A percentile compares a stretch with the other conserved stretches of the same genome.
Evolutionary conservation across 129 eudicot genomes (phyloP).

Genomic region (Pulicaria dysenterica): DNA sequence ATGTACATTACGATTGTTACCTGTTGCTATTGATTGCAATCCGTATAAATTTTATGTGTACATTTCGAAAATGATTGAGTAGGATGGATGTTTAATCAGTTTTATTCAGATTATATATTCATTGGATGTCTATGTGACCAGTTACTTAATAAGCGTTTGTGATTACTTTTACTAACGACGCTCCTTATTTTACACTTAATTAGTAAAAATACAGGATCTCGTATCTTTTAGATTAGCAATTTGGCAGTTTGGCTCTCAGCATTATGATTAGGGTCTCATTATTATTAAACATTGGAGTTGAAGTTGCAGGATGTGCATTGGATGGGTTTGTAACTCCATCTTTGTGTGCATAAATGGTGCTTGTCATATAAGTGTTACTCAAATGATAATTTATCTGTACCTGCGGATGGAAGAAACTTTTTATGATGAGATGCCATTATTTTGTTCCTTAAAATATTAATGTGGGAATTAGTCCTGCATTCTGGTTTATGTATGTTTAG

Average conservation of each 20-base stretch:
- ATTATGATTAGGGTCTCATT: conserved; percentile 20
- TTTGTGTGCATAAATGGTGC: neutral
- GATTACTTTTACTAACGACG: neutral
- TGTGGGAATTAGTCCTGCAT: conserved; percentile 1
- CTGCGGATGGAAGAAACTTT: neutral
- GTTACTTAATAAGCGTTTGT: neutral
- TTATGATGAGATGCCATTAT: neutral
- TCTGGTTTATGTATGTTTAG: neutral
- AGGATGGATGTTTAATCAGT: conserved; percentile 1
- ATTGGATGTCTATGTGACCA: neutral
- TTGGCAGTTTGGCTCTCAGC: conserved; percentile 22
- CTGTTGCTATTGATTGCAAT: conserved; percentile 4
- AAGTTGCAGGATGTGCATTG: conserved; percentile 13
- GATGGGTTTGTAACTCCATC: neutral
- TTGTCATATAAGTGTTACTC: conserved; percentile 1
- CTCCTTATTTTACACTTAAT: neutral
- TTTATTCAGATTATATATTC: neutral
- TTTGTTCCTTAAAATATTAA: neutral
- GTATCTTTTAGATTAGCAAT: conserved; percentile 9
- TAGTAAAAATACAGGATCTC: conserved; percentile 26
- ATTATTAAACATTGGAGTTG: conserved; percentile 2
- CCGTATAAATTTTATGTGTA: neutral
- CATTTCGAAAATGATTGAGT: conserved; percentile 2
- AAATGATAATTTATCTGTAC: neutral
- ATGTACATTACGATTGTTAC: neutral